Evolutionary conservation across 83 land plant genomes (phyloP).

Genomic region (Larix sibirica): DNA sequence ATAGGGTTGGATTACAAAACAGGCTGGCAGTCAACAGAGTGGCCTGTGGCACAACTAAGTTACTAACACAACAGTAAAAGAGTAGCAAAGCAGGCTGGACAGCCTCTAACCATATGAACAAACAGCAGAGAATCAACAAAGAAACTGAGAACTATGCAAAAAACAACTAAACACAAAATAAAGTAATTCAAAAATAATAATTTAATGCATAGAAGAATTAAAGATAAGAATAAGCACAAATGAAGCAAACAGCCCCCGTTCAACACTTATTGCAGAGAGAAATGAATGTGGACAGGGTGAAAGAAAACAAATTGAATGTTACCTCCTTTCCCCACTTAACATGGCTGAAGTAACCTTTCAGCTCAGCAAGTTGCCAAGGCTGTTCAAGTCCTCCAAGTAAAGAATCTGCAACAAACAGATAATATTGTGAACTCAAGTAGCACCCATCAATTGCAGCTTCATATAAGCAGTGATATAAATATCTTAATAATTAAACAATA

Average conservation of each 20-base stretch:
- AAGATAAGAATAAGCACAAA: not conserved
- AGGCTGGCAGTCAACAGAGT: too few species aligned
- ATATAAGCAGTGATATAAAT: not conserved
- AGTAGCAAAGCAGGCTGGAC: too few species aligned
- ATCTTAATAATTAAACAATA: too few species aligned
- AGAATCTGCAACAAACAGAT: constrained; percentile 8
- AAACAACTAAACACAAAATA: not conserved
- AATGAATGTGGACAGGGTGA: not conserved
- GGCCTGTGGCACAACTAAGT: too few species aligned
- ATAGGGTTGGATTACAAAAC: too few species aligned
- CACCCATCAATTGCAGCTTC: not conserved
- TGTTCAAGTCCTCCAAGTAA: constrained; percentile 13
- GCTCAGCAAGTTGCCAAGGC: not conserved
- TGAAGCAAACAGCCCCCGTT: not conserved
- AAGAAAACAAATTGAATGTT: not conserved
- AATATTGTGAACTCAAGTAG: not conserved
- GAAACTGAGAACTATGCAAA: not conserved
- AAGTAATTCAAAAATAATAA: not conserved
- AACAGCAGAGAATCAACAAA: not conserved
- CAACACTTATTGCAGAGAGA: not conserved
- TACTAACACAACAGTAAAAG: too few species aligned
- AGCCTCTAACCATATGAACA: not conserved
- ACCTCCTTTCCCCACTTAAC: constrained; percentile 1
- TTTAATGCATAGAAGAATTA: not conserved
- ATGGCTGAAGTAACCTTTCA: constrained; percentile 10